A percentile compares a stretch with the other conserved stretches of the same genome.
phyloP scores from a whole-genome alignment of 2,329 filamentous ascomycete species.

The Colletotrichum sidae region DNA sequence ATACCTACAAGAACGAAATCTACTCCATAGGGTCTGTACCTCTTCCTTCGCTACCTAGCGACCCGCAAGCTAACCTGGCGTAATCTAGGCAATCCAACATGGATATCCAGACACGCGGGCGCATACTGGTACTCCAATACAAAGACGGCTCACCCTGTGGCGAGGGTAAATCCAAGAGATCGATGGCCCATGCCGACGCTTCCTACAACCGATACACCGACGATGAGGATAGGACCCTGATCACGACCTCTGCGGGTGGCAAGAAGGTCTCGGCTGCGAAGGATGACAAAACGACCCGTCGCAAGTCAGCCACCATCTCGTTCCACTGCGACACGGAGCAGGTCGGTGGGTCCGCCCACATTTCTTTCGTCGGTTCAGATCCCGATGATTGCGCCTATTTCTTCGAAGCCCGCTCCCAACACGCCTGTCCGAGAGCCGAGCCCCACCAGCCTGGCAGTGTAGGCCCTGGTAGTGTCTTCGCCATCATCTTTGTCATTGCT shows the following conservation, averaged over 20 bases:
- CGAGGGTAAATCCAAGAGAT: slow-evolving; percentile 53
- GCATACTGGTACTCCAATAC: slow-evolving; percentile 83
- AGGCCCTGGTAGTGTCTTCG: slow-evolving; percentile 82
- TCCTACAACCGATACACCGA: slow-evolving; percentile 43
- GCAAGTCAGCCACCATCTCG: slow-evolving; percentile 88
- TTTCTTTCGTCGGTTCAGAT: slow-evolving; percentile 86
- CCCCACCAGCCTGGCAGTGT: slow-evolving; percentile 79
- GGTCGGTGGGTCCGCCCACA: slow-evolving; percentile 71
- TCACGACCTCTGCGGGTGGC: slow-evolving; percentile 36
- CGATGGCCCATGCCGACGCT: slow-evolving; percentile 42
- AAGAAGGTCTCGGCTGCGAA: slow-evolving; percentile 46
- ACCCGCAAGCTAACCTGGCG: neutral
- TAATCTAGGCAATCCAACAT: slow-evolving; percentile 64
- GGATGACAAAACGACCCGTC: slow-evolving; percentile 52
- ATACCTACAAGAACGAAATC: slow-evolving; percentile 71
- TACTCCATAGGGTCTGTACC: slow-evolving; percentile 80
- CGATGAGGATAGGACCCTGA: slow-evolving; percentile 50
- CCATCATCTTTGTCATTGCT: slow-evolving; percentile 82
- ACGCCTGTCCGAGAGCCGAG: slow-evolving; percentile 78
- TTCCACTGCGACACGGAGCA: slow-evolving; percentile 93
- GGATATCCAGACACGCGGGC: slow-evolving; percentile 69
- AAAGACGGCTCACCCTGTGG: slow-evolving; percentile 81
- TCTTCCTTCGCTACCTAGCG: neutral
- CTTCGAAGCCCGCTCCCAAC: slow-evolving; percentile 89
- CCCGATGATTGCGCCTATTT: slow-evolving; percentile 95